Evolutionary conservation across 805 yeast genomes (phyloP).

Genomic region (Spathaspora sp.): DNA sequence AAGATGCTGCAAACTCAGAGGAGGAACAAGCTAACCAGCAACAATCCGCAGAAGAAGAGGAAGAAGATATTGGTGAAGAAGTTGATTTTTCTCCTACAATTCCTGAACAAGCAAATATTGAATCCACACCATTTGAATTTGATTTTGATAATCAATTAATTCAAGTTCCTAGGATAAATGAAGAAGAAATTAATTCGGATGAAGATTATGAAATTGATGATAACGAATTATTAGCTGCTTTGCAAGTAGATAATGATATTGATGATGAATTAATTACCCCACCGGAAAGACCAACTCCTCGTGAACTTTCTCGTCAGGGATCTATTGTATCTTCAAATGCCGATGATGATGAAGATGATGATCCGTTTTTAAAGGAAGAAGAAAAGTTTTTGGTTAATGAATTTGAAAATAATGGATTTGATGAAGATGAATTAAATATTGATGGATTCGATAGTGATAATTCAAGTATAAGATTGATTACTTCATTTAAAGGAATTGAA

Average conservation of each 20-base stretch:
- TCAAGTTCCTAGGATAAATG: constrained; percentile 51
- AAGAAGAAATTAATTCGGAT: constrained; percentile 49
- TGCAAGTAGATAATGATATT: constrained; percentile 44
- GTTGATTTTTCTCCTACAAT: constrained; percentile 7
- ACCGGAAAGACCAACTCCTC: neutral
- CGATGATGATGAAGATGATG: constrained; percentile 26
- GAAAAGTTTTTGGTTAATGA: constrained; percentile 43
- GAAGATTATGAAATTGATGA: constrained; percentile 63
- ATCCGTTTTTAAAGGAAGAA: constrained; percentile 40
- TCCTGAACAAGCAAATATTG: constrained; percentile 1
- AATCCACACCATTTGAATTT: constrained; percentile 16
- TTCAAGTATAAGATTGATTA: constrained; percentile 12
- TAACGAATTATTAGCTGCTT: constrained; percentile 42
- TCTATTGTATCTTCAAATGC: constrained; percentile 19
- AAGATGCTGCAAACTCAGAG: constrained; percentile 16
- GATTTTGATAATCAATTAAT: constrained; percentile 32
- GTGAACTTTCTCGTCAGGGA: constrained; percentile 16
- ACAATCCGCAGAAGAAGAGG: constrained; percentile 10
- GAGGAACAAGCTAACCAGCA: constrained; percentile 13
- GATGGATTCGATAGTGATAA: constrained; percentile 19
- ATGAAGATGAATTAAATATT: constrained; percentile 32
- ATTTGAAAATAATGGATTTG: constrained; percentile 44
- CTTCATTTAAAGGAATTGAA: constrained; percentile 17
- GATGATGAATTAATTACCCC: constrained; percentile 34
- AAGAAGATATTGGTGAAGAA: constrained; percentile 16